These are phyloP conservation scores for Pleurotus ostreatus DNA, from an alignment of 768 basidiomycete species.

Conservation along the genomic window DNA sequence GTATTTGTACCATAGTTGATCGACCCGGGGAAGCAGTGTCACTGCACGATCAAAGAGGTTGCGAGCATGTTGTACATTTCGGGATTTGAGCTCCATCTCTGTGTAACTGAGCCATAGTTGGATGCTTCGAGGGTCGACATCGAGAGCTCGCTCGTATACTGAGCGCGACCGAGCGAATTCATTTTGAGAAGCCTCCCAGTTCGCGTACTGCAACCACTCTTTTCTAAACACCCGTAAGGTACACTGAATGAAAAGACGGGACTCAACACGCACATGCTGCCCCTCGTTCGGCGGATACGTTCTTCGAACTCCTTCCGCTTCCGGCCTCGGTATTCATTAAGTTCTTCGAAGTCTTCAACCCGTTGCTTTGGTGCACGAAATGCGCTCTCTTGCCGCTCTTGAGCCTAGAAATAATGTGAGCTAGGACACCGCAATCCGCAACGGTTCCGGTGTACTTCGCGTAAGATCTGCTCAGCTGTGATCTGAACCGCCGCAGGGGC, in stretches of 20 bases:
- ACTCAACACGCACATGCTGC: conserved; percentile 59
- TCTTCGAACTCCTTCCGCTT: conserved; percentile 96
- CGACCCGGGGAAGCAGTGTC: conserved; percentile 91
- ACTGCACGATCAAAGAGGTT: conserved; percentile 98
- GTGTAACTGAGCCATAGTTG: conserved; percentile 94
- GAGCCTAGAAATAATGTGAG: conserved; percentile 52
- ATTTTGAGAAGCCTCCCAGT: conserved; percentile 94
- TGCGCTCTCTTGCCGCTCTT: conserved; percentile 93
- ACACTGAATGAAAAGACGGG: neutral
- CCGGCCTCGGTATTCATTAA: conserved; percentile 85
- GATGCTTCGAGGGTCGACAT: conserved; percentile 86
- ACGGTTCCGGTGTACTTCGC: conserved; percentile 55
- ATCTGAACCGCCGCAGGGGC: conserved; percentile 95
- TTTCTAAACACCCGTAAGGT: conserved; percentile 42
- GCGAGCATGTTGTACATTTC: conserved; percentile 95
- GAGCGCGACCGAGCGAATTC: conserved; percentile 94
- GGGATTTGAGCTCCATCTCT: conserved; percentile 97
- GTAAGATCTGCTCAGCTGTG: conserved; percentile 95
- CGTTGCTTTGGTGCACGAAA: conserved; percentile 92
- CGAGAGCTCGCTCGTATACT: conserved; percentile 94
- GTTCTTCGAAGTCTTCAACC: conserved; percentile 93
- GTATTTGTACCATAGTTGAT: conserved; percentile 99
- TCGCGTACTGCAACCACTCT: conserved; percentile 85
- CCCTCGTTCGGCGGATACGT: conserved; percentile 72
- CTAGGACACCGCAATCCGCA: neutral